Evolutionary conservation across 2,329 filamentous ascomycete species (phyloP).

Genomic region (Hypoxylon sp.): DNA sequence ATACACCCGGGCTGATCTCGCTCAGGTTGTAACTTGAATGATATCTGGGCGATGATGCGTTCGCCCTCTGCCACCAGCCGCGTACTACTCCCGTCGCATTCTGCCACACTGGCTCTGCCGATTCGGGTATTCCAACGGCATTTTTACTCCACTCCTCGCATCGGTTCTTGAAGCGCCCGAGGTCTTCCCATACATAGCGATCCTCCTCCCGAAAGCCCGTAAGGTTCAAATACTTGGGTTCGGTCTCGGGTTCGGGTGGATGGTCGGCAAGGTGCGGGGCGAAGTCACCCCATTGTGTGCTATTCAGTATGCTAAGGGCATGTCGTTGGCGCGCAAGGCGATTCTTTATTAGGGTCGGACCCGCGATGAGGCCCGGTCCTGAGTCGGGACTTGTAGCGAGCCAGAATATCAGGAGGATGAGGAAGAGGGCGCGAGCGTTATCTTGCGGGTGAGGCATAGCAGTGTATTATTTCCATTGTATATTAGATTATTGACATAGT

Average conservation of each 20-base stretch:
- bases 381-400: conserved; percentile 61
- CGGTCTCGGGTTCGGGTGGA: conserved; percentile 47
- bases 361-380: conserved; percentile 59
- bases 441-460: conserved; percentile 66
- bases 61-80: conserved; percentile 80
- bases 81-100: conserved; percentile 84
- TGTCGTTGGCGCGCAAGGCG: conserved; percentile 68
- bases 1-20: conserved; percentile 73
- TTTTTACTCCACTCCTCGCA: conserved; percentile 74
- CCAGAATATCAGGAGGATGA: conserved; percentile 63
- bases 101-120: conserved; percentile 72
- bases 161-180: conserved; percentile 75
- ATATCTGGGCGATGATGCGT: conserved; percentile 62
- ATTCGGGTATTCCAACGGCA: conserved; percentile 62
- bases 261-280: conserved; percentile 58
- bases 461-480: conserved; percentile 51
- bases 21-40: conserved; percentile 74
- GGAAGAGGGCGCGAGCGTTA: conserved; percentile 61
- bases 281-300: conserved; percentile 74
- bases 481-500: conserved; percentile 41
- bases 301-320: conserved; percentile 69
- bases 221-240: conserved; percentile 73
- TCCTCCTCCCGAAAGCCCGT: conserved; percentile 83
- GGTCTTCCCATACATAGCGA: conserved; percentile 82
- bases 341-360: conserved; percentile 60